These are phyloP conservation scores for Peziza echinospora DNA, from an alignment of 495 filamentous ascomycete genomes.

Conservation along the genomic window DNA sequence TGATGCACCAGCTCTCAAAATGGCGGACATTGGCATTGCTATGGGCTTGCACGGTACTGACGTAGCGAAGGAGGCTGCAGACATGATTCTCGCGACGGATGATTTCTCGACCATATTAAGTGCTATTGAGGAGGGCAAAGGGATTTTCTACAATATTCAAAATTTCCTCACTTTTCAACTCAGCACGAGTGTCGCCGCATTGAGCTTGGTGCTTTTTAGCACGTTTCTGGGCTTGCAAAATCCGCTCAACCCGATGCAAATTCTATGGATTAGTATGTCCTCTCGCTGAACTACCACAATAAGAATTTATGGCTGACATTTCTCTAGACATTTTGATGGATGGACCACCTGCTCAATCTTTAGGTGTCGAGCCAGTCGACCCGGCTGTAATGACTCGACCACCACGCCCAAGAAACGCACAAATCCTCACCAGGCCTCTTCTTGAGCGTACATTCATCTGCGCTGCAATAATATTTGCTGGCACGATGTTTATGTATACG, in stretches of 20 bases:
- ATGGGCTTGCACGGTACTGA: conserved; percentile 94
- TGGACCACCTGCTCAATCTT: conserved; percentile 86
- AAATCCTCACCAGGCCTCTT: conserved; percentile 64
- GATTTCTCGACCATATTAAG: conserved; percentile 92
- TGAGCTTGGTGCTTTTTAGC: conserved; percentile 76
- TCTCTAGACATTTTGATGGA: conserved; percentile 91
- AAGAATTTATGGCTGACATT: background rate
- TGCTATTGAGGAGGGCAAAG: conserved; percentile 96
- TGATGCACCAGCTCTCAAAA: conserved; percentile 89
- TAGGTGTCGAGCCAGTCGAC: conserved; percentile 89
- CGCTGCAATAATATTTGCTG: conserved; percentile 68
- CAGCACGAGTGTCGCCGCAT: conserved; percentile 83
- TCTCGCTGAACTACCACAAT: background rate
- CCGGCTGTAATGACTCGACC: conserved; percentile 84
- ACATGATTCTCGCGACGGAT: conserved; percentile 97
- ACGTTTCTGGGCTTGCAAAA: conserved; percentile 83
- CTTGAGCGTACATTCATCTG: conserved; percentile 73
- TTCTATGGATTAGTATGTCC: conserved; percentile 90
- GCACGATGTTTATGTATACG: conserved; percentile 76
- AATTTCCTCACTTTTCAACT: conserved; percentile 98
- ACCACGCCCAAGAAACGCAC: conserved; percentile 60
- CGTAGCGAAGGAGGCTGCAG: conserved; percentile 96
- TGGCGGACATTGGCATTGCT: conserved; percentile 91
- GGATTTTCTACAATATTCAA: conserved; percentile 98
- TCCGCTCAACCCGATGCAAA: conserved; percentile 96